phyloP scores from a whole-genome alignment of 192 early-diverging fungal species.

The Phycomyces nitens region DNA sequence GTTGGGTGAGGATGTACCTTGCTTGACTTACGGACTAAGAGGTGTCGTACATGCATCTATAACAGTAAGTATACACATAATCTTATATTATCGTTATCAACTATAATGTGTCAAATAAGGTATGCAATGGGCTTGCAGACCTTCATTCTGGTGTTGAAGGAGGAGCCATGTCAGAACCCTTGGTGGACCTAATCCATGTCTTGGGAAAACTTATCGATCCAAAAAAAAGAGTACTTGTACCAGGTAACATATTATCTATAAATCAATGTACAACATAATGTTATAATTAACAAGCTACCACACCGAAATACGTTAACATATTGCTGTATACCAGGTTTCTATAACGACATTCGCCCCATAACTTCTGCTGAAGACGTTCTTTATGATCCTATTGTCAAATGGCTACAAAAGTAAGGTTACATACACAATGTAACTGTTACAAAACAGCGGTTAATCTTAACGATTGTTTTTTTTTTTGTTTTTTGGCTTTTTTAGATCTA shows the following conservation, averaged over 20 bases:
- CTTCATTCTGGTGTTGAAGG: constrained; percentile 71
- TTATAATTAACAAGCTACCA: not conserved
- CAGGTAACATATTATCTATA: constrained; percentile 33
- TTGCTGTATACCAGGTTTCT: constrained; percentile 44
- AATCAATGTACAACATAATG: not conserved
- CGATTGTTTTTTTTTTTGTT: not conserved
- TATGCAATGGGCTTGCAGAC: constrained; percentile 43
- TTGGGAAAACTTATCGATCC: constrained; percentile 51
- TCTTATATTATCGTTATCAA: not conserved
- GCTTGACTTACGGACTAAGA: constrained; percentile 74
- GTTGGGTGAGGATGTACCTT: constrained; percentile 71
- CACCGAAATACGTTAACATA: not conserved
- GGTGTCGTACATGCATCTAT: constrained; percentile 65
- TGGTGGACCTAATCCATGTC: constrained; percentile 60
- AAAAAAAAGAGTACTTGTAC: constrained; percentile 52
- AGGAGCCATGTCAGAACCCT: constrained; percentile 66
- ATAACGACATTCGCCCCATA: constrained; percentile 51
- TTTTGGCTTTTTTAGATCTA: not conserved
- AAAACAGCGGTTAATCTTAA: not conserved
- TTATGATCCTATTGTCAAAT: constrained; percentile 48
- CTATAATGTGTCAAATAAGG: not conserved
- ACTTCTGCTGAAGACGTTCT: constrained; percentile 45
- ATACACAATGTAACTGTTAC: not conserved
- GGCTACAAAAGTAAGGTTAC: constrained; percentile 17
- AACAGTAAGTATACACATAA: constrained; percentile 27